Evolutionary conservation across 768 basidiomycete genomes (phyloP).

Genomic region (Trametes punicea): DNA sequence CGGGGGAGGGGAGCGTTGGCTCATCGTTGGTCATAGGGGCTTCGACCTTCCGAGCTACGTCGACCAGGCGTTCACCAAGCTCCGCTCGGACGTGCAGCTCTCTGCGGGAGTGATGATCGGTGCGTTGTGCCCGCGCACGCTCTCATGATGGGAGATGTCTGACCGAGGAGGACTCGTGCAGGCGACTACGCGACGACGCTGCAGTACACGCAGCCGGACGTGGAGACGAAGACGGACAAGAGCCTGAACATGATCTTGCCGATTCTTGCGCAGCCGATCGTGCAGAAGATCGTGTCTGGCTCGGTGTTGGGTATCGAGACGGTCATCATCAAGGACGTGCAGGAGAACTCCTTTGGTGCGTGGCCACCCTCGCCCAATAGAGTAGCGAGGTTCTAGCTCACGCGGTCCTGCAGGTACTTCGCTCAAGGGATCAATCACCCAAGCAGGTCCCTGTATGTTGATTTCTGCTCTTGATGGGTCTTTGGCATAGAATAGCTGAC

Average conservation of each 20-base stretch:
- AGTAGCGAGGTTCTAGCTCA: slow-evolving; percentile 34
- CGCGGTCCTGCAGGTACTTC: slow-evolving; percentile 15
- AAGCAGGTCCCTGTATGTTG: slow-evolving; percentile 68
- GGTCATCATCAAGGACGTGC: slow-evolving; percentile 58
- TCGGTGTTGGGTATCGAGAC: slow-evolving; percentile 54
- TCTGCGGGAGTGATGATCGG: slow-evolving; percentile 57
- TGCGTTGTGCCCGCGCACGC: slow-evolving; percentile 25
- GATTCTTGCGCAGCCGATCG: slow-evolving; percentile 68
- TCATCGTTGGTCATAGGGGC: slow-evolving; percentile 35
- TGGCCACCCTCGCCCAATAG: background rate
- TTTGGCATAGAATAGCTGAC: background rate
- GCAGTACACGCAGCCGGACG: slow-evolving; percentile 52
- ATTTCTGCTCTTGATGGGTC: background rate
- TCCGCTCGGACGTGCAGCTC: slow-evolving; percentile 59
- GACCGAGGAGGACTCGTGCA: slow-evolving; percentile 23
- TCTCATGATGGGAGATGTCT: background rate
- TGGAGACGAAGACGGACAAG: slow-evolving; percentile 59
- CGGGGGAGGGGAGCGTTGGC: background rate
- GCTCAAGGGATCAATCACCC: slow-evolving; percentile 60
- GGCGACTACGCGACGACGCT: slow-evolving; percentile 64
- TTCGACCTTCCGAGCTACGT: slow-evolving; percentile 65
- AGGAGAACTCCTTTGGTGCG: slow-evolving; percentile 56
- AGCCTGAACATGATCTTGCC: slow-evolving; percentile 64
- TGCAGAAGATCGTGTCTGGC: slow-evolving; percentile 63
- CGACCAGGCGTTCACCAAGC: slow-evolving; percentile 60